A percentile compares a stretch with the other conserved stretches of the same genome.
phyloP scores from a whole-genome alignment of 345 rosid species.

The Corchorus capsularis region DNA sequence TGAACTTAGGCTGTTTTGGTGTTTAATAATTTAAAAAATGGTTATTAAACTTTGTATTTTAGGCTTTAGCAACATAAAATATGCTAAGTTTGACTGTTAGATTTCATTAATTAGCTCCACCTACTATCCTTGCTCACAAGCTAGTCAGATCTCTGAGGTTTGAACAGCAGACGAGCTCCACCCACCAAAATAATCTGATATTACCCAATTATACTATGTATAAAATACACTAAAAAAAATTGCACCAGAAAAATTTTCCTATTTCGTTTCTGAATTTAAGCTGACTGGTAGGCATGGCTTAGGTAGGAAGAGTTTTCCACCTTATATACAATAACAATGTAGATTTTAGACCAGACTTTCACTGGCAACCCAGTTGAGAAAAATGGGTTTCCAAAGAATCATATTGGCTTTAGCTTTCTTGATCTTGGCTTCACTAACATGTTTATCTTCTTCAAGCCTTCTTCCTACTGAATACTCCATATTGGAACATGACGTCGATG shows the following conservation, averaged over 20 bases:
- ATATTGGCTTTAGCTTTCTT: slow-evolving; percentile 27
- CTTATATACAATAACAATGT: slow-evolving; percentile 23
- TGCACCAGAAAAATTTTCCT: neutral
- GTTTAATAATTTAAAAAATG: no score
- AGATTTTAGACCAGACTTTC: slow-evolving; percentile 4
- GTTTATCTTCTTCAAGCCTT: slow-evolving; percentile 30
- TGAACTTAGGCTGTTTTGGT: no score
- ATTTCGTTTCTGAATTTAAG: slow-evolving; percentile 1
- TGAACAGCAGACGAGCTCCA: slow-evolving; percentile 25
- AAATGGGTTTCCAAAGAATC: slow-evolving; percentile 32
- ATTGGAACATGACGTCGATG: slow-evolving; percentile 32
- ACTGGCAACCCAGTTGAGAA: slow-evolving; percentile 11
- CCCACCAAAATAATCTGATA: slow-evolving; percentile 25
- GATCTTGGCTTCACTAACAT: slow-evolving; percentile 31
- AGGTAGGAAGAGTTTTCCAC: neutral
- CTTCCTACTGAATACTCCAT: slow-evolving; percentile 52
- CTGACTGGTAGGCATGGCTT: slow-evolving; percentile 51
- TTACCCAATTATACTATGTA: neutral
- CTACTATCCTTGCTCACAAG: slow-evolving; percentile 8
- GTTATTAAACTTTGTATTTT: neutral
- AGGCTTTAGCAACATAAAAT: neutral
- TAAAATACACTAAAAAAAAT: slow-evolving; percentile 2
- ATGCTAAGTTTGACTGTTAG: slow-evolving; percentile 34
- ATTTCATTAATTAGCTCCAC: neutral
- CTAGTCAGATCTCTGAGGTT: slow-evolving; percentile 19